Base-by-base conservation (phyloP, 371 early-diverging fungal genomes). In the Blakeslea trispora region DNA sequence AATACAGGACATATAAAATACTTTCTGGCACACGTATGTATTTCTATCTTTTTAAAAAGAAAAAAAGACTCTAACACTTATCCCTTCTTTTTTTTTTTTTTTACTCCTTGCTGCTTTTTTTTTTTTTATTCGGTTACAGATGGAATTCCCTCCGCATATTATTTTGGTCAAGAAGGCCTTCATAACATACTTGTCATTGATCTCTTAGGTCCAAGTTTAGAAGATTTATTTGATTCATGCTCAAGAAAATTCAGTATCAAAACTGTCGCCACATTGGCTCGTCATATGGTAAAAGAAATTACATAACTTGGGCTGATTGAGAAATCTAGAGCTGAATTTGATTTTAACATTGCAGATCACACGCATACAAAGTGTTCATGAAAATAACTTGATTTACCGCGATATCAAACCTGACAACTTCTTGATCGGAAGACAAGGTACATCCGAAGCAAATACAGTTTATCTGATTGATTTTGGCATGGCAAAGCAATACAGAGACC, bases 381-480 rank as follows among this genome's bases (percentile, higher is more conserved):
- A 94, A 59, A 87, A 90, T 69, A 91, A 94, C 68, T 79, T 94
- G 50, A 91, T 99, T 50, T 98, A 99, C 72, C 85, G 98, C 53
- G 99, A 99, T 71, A 96, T 99, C 62, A 99, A 99, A 71, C 99
- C 99, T 19, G 99, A 98, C 75, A 99, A 99, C 81, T 98, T 99
- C 68, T 72, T 94, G 22, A 82, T 92, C 49, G 92, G 93, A 42
- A 72, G 86, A n/a, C 79, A 86, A 5, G 60, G 75, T 52, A 74
- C 78, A 39, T 69, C 78, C 13, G 64, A 70, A 32, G 72, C 72
- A 13, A 72, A 74, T 52, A 66, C 68, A 32, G 66, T 86, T 23
- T 85, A 81, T 61, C 83, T 89, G 59, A 79, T 95, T 48, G 96
- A 95, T 70, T 91, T 93, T 76, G 96, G 96, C 41, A 90, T 95